phyloP scores from a whole-genome alignment of 73 alveolate species.

The Tetrahymena elliotti region DNA sequence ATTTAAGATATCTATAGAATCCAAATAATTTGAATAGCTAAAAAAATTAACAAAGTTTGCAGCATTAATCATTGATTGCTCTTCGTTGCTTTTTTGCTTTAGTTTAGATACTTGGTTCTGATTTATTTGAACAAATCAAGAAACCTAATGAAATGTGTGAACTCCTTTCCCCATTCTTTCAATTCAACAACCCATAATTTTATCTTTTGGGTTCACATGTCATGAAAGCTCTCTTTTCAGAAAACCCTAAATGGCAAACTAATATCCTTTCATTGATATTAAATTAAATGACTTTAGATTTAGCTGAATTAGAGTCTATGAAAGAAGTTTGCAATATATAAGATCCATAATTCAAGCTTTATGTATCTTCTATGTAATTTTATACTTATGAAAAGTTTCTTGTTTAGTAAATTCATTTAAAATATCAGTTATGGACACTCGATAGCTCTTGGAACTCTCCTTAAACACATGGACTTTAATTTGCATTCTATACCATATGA shows the following conservation, averaged over 20 bases:
- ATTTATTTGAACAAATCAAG: background rate
- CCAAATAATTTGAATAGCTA: background rate
- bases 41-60: background rate
- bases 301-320: background rate
- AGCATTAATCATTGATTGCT: background rate
- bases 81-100: background rate
- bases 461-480: background rate
- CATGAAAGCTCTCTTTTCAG: background rate
- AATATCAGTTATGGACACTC: background rate
- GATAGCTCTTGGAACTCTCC: background rate
- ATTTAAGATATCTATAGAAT: background rate
- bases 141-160: background rate
- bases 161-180: background rate
- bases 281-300: background rate
- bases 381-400: background rate
- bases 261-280: background rate
- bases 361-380: background rate
- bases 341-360: background rate
- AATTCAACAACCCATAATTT: background rate
- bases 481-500: background rate
- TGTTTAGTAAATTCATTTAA: background rate
- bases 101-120: background rate
- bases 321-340: background rate
- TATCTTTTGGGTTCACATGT: background rate
- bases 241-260: background rate